Conservation (phyloP, 306 rosid genomes). For the Castanea sativa region DNA sequence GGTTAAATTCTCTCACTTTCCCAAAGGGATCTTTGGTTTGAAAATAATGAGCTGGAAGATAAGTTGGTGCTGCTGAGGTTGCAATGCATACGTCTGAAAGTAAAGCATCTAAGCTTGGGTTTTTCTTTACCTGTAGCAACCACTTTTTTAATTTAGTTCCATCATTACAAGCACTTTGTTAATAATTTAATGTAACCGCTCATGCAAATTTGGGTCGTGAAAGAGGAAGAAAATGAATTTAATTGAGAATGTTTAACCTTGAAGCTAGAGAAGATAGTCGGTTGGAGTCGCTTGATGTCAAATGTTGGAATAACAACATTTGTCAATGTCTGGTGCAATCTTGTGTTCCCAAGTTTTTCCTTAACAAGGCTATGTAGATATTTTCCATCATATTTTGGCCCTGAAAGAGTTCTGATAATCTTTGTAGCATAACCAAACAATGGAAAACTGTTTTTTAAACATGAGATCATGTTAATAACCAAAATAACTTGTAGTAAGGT, state of each 20-base stretch:
- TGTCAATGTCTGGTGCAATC: too few relatives aligned
- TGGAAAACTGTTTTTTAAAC: neutral
- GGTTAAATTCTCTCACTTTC: slow-evolving; percentile 24
- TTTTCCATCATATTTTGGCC: too few relatives aligned
- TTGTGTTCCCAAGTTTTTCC: too few relatives aligned
- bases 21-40: neutral
- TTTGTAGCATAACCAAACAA: neutral
- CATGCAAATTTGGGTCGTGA: neutral
- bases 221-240: too few relatives aligned
- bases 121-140: neutral
- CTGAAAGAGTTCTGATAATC: too few relatives aligned
- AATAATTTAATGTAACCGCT: neutral
- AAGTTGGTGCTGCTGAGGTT: slow-evolving; percentile 32
- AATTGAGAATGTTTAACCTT: neutral
- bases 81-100: slow-evolving; percentile 33
- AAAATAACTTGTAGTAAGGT: neutral
- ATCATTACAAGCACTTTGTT: too few relatives aligned
- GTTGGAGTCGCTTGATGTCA: too few relatives aligned
- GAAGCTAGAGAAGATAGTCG: too few relatives aligned
- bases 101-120: slow-evolving; percentile 6
- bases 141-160: too few relatives aligned
- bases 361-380: too few relatives aligned
- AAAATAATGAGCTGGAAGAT: slow-evolving; percentile 33
- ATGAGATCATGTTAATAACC: too few relatives aligned
- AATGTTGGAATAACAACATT: too few relatives aligned